Evolutionary conservation across 441 rosid species (phyloP).

Genomic region (Dalechampia spathulata): DNA sequence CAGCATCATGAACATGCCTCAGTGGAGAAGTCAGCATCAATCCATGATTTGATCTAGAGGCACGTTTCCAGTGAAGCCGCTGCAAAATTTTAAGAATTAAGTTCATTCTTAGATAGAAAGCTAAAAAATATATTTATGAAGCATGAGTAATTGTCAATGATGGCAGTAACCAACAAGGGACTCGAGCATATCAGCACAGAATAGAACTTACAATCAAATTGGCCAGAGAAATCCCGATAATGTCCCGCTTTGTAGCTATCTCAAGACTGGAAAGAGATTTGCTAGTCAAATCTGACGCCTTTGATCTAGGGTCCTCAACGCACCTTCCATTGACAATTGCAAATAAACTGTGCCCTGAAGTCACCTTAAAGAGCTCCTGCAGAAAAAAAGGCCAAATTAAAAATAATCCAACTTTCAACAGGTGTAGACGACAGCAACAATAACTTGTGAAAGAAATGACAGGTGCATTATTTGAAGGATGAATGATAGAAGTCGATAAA

Average conservation of each 20-base stretch:
- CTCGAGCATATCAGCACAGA: slow-evolving; percentile 2
- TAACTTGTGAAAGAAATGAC: slow-evolving; percentile 2
- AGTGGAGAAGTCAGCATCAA: slow-evolving; percentile 89
- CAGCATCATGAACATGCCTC: slow-evolving; percentile 34
- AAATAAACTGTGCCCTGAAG: slow-evolving; percentile 79
- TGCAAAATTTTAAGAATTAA: slow-evolving; percentile 19
- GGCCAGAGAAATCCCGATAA: slow-evolving; percentile 86
- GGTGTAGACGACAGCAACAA: neutral
- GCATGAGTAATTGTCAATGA: neutral
- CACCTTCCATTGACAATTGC: slow-evolving; percentile 78
- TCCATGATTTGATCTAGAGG: slow-evolving; percentile 70
- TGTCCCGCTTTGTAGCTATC: slow-evolving; percentile 74
- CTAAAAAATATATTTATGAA: neutral
- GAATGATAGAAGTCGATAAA: neutral
- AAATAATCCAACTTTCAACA: slow-evolving; percentile 1
- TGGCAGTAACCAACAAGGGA: neutral
- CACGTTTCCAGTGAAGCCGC: slow-evolving; percentile 94
- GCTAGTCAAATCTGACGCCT: slow-evolving; percentile 89
- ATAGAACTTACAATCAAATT: slow-evolving; percentile 68
- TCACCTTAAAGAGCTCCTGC: slow-evolving; percentile 72
- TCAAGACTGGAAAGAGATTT: slow-evolving; percentile 69
- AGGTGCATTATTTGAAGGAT: neutral
- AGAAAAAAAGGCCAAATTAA: slow-evolving; percentile 9
- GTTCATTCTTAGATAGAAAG: neutral
- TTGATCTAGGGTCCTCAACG: slow-evolving; percentile 78